Percentiles rank a stretch among this genome's conserved stretches.
Evolutionary conservation across 306 rosid genomes (phyloP).

Genomic region (Begonia fuchsioides): DNA sequence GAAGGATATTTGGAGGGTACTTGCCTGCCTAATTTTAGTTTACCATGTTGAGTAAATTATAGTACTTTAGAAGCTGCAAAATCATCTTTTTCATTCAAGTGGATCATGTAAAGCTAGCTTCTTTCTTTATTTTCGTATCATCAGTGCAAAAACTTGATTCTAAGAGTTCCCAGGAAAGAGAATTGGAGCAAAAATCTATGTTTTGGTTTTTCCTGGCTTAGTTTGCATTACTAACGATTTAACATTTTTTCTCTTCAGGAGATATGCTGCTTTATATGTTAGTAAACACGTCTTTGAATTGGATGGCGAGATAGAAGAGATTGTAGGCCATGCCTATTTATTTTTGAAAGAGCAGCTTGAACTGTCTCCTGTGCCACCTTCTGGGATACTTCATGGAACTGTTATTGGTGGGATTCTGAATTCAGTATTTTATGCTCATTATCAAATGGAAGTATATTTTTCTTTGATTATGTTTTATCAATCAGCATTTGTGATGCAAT

Average conservation of each 20-base stretch:
- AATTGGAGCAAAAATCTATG: too few species aligned
- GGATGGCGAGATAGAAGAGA: conserved; percentile 40
- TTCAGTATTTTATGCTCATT: background rate
- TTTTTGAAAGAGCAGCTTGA: conserved; percentile 72
- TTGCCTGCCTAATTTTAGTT: too few species aligned
- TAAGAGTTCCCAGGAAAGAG: too few species aligned
- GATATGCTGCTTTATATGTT: conserved; percentile 53
- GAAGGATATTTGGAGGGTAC: too few species aligned
- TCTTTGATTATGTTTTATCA: background rate
- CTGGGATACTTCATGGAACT: conserved; percentile 74
- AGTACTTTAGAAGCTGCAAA: too few species aligned
- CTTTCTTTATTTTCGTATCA: too few species aligned
- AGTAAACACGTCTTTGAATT: conserved; percentile 32
- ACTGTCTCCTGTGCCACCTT: conserved; percentile 38
- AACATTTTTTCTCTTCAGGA: conserved; percentile 17
- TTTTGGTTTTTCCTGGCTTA: too few species aligned
- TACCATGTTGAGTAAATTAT: too few species aligned
- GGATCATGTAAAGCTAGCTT: too few species aligned
- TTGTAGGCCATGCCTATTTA: conserved; percentile 53
- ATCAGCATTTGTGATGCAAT: background rate
- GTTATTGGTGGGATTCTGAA: conserved; percentile 33
- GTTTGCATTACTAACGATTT: too few species aligned
- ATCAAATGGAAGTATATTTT: background rate
- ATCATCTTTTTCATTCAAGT: too few species aligned
- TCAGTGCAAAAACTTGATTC: too few species aligned